Base-by-base conservation (phyloP, 257 asterid genomes). In the Jasminum sambac region DNA sequence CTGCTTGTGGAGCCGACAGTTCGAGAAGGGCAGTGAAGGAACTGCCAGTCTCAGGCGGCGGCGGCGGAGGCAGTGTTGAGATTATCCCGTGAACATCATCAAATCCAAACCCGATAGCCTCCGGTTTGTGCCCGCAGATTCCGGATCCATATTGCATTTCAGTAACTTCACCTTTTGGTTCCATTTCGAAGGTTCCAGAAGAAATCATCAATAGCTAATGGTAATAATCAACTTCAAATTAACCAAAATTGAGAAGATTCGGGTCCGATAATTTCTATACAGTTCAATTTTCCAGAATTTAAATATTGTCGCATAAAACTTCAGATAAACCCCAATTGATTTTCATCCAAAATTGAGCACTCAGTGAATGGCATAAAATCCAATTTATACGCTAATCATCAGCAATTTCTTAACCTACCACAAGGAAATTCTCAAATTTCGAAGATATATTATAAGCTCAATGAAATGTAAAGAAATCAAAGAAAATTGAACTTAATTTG, bases 11-110 rank as follows among this genome's bases (percentile, higher is more conserved):
- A 25, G 97, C 84, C 42, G 98, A 92, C 38, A 95, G 97, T 48
- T 77, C 96, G 44, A 91, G 94, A 16, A 95, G 89, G 44, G 96
- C 98, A 70, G 97, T 91, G 86, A 95, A 95, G 2, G 99, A 89
- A 70, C 83, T 84, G 23, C 81, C 86, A 69, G 85, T 59, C n/a
- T 73, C 76, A 6, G 62, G 62, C 30, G 59, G 25, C 30, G 59
- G 25, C 11, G 16, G 36, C 57, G 82, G 67, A 48, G 82, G 67
- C 30, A 77, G 81, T 39, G 72, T 75, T 8, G 88, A 66, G 62
- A 83, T 69, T 55, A 82, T 66, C 17, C 77, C 70, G 44, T 71
- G 83, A 52, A 82, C 46, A 66, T 82, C 90, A 34, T 80, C 91
- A 63, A 82, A 52, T 5, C 77, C 82, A 62, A 64, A 71, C 64